Evolutionary conservation across 2,329 filamentous ascomycete species (phyloP).

Genomic region (Massarina eburnea): DNA sequence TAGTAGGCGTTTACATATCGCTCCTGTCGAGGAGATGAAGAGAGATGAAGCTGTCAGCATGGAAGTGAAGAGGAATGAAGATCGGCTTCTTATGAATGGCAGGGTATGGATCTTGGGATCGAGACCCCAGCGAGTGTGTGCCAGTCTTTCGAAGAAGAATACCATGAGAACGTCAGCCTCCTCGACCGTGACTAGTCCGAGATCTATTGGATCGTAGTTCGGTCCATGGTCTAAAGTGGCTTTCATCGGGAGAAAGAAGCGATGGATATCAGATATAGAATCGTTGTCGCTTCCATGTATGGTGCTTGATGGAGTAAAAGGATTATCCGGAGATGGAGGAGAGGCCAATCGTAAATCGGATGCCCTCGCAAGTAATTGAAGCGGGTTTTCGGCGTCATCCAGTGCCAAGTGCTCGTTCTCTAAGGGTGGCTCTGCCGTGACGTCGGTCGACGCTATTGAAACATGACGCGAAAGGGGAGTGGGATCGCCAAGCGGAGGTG

Average conservation of each 20-base stretch:
- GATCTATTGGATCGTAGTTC: slow-evolving; percentile 68
- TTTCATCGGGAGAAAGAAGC: slow-evolving; percentile 67
- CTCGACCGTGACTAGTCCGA: slow-evolving; percentile 66
- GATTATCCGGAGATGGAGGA: slow-evolving; percentile 23
- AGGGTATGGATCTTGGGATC: slow-evolving; percentile 68
- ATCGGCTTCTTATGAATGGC: slow-evolving; percentile 66
- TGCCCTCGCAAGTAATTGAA: slow-evolving; percentile 71
- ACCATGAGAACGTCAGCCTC: slow-evolving; percentile 66
- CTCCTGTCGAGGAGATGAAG: slow-evolving; percentile 65
- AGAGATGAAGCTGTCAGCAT: slow-evolving; percentile 69
- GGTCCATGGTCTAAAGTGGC: slow-evolving; percentile 64
- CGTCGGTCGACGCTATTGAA: slow-evolving; percentile 21
- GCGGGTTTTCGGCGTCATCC: slow-evolving; percentile 74
- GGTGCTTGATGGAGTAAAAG: slow-evolving; percentile 31
- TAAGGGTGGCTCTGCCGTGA: slow-evolving; percentile 23
- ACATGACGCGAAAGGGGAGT: slow-evolving; percentile 22
- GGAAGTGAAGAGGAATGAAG: slow-evolving; percentile 71
- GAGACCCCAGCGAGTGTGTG: slow-evolving; percentile 74
- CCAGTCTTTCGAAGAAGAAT: slow-evolving; percentile 64
- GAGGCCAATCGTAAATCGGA: slow-evolving; percentile 66
- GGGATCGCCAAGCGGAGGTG: slow-evolving; percentile 5
- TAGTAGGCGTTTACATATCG: slow-evolving; percentile 66
- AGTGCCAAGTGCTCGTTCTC: slow-evolving; percentile 56
- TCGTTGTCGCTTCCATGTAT: slow-evolving; percentile 36
- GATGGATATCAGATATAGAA: slow-evolving; percentile 56